These are phyloP conservation scores for Candida adriatica DNA, from an alignment of 805 yeast species.

Conservation along the genomic window DNA sequence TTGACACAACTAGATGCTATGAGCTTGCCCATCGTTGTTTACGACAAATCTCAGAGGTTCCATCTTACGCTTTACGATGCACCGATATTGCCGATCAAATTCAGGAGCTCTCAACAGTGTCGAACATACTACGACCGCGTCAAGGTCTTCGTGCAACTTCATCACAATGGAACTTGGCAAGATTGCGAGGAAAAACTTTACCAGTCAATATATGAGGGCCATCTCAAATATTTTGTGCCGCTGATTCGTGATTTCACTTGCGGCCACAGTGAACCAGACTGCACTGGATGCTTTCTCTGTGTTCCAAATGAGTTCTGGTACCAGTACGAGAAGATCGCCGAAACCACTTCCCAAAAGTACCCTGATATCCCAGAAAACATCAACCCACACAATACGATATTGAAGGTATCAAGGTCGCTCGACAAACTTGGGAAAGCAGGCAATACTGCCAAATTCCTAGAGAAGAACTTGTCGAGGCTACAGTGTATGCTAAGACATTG, in stretches of 20 bases:
- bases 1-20: no score
- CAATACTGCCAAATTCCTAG: not conserved
- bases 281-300: slow-evolving; percentile 5
- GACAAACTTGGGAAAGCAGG: not conserved
- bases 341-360: slow-evolving; percentile 3
- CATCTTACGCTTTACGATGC: slow-evolving; percentile 4
- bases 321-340: slow-evolving; percentile 1
- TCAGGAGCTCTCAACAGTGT: slow-evolving; percentile 4
- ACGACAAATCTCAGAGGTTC: slow-evolving; percentile 1
- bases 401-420: slow-evolving; percentile 1
- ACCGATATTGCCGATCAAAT: slow-evolving; percentile 3
- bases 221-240: slow-evolving; percentile 1
- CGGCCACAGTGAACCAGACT: slow-evolving; percentile 1
- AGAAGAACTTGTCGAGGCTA: slow-evolving; percentile 1
- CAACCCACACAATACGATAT: slow-evolving; percentile 2
- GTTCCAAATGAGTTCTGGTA: slow-evolving; percentile 7
- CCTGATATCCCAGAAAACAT: slow-evolving; percentile 1
- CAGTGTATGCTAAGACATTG: slow-evolving; percentile 5
- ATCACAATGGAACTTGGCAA: slow-evolving; percentile 6
- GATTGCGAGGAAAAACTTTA: slow-evolving; percentile 1
- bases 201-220: slow-evolving; percentile 2
- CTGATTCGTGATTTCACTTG: not conserved
- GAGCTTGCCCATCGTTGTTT: no score
- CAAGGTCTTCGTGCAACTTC: slow-evolving; percentile 5
- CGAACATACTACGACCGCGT: slow-evolving; percentile 7